A percentile compares a stretch with the other conserved stretches of the same genome.
Conservation (phyloP, 345 rosid species). For the Clarkia xantiana region DNA sequence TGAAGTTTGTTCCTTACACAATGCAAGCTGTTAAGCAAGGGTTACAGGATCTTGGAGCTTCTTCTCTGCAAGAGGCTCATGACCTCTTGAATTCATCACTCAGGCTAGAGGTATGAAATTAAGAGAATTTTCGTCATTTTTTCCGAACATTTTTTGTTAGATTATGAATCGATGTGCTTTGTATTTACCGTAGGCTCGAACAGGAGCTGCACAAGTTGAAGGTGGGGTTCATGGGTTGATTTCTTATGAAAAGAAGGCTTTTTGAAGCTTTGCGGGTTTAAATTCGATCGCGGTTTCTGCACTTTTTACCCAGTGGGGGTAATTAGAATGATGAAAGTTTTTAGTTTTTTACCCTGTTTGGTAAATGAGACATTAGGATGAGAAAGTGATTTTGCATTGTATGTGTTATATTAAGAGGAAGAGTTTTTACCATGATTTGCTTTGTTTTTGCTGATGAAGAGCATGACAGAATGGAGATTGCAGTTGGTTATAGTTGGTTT, state of each 20-base stretch:
- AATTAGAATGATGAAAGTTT: too few relatives aligned
- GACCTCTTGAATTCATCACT: constrained; percentile 57
- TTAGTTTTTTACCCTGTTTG: too few relatives aligned
- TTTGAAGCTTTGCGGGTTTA: constrained; percentile 10
- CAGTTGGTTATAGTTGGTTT: too few relatives aligned
- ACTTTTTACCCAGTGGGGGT: too few relatives aligned
- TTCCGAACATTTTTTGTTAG: neutral
- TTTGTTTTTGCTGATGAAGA: too few relatives aligned
- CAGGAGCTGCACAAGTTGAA: constrained; percentile 88
- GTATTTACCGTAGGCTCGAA: constrained; percentile 38
- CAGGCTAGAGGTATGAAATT: constrained; percentile 59
- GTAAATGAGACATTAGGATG: too few relatives aligned
- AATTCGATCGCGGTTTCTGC: neutral
- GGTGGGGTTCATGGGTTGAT: constrained; percentile 76
- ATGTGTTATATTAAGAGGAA: too few relatives aligned
- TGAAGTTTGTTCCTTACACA: constrained; percentile 68
- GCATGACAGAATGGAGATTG: too few relatives aligned
- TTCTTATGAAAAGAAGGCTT: constrained; percentile 60
- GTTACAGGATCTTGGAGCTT: constrained; percentile 89
- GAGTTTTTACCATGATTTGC: too few relatives aligned
- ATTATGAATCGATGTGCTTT: neutral
- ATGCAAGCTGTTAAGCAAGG: constrained; percentile 99
- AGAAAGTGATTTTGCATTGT: too few relatives aligned
- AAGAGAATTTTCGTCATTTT: neutral
- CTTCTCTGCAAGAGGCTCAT: constrained; percentile 61